phyloP scores from a whole-genome alignment of 768 basidiomycete genomes.

The Russula sp. region DNA sequence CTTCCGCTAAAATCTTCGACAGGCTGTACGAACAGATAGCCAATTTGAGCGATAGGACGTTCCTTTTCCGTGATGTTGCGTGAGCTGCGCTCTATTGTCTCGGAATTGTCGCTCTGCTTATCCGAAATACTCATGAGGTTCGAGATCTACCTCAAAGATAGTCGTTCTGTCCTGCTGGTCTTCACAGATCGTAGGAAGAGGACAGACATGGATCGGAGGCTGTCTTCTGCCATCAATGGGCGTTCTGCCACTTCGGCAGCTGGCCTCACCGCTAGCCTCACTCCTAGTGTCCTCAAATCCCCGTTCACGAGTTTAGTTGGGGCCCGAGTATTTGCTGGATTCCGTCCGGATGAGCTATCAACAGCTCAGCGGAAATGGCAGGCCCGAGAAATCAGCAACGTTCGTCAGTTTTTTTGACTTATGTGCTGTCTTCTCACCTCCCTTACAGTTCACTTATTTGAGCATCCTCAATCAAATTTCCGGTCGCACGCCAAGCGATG shows the following conservation, averaged over 20 bases:
- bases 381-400: slow-evolving; percentile 85
- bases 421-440: slow-evolving; percentile 1
- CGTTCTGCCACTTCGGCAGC: slow-evolving; percentile 27
- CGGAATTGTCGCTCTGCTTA: neutral
- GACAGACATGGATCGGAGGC: slow-evolving; percentile 47
- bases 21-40: slow-evolving; percentile 79
- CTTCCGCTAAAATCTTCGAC: neutral
- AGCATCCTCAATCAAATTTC: slow-evolving; percentile 88
- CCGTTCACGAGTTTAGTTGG: slow-evolving; percentile 47
- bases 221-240: slow-evolving; percentile 39
- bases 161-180: slow-evolving; percentile 76
- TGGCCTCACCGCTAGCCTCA: slow-evolving; percentile 26
- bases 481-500: slow-evolving; percentile 88
- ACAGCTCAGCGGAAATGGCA: slow-evolving; percentile 82
- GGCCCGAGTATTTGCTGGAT: slow-evolving; percentile 43
- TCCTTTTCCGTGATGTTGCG: slow-evolving; percentile 89
- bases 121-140: slow-evolving; percentile 39
- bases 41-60: slow-evolving; percentile 72
- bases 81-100: slow-evolving; percentile 34
- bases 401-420: slow-evolving; percentile 29
- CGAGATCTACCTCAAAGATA: slow-evolving; percentile 91
- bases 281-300: slow-evolving; percentile 47
- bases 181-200: slow-evolving; percentile 66
- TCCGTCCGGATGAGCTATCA: slow-evolving; percentile 52
- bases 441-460: slow-evolving; percentile 74